A percentile compares a stretch with the other conserved stretches of the same genome.
These are phyloP conservation scores for Apiosordaria backusii DNA, from an alignment of 495 filamentous ascomycete species.

Conservation along the genomic window DNA sequence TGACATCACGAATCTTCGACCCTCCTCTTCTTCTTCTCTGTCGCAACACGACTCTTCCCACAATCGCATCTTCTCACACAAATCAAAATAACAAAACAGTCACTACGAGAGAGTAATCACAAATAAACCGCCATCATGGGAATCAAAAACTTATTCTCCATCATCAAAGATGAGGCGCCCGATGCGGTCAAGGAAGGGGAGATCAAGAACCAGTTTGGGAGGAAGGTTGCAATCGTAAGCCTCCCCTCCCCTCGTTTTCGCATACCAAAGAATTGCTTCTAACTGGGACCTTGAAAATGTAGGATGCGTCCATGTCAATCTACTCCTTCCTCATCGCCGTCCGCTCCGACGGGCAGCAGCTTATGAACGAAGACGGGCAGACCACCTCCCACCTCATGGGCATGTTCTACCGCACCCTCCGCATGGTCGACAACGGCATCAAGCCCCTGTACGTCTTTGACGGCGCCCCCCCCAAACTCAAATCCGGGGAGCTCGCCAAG, in stretches of 20 bases:
- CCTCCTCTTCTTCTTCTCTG: neutral
- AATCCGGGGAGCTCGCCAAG: conserved; percentile 92
- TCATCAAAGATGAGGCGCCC: conserved; percentile 88
- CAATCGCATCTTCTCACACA: neutral
- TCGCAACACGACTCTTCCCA: neutral
- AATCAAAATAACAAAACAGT: neutral
- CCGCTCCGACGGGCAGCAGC: conserved; percentile 90
- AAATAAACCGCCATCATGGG: conserved; percentile 59
- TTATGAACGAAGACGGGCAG: conserved; percentile 88
- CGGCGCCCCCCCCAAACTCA: conserved; percentile 92
- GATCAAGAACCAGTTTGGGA: conserved; percentile 96
- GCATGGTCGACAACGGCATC: conserved; percentile 98
- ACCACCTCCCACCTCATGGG: conserved; percentile 98
- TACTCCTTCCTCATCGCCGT: conserved; percentile 98
- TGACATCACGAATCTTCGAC: conserved; percentile 29
- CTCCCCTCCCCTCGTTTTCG: neutral
- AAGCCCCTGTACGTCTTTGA: conserved; percentile 98
- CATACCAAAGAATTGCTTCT: neutral
- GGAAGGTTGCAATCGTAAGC: conserved; percentile 92
- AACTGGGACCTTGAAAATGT: neutral
- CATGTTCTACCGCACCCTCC: conserved; percentile 97
- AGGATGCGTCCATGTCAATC: conserved; percentile 78
- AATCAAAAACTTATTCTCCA: conserved; percentile 82
- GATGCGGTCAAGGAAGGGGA: conserved; percentile 94
- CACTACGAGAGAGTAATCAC: neutral